Base-by-base conservation (phyloP, 495 filamentous ascomycete genomes). In the Aspergillus coremiiformis region DNA sequence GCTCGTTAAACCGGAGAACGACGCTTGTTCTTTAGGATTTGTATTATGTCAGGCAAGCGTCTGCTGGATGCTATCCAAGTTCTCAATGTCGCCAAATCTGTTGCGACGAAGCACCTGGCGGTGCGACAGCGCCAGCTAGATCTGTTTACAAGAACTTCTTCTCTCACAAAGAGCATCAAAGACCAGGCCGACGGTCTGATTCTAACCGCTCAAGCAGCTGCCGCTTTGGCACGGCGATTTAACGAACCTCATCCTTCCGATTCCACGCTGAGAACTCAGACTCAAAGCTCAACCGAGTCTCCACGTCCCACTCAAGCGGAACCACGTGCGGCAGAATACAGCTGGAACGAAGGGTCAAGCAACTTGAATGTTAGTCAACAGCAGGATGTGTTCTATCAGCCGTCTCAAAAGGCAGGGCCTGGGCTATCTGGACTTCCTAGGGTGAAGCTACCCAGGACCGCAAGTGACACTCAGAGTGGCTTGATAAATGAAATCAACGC, bases 1-100 rank as follows among this genome's bases (percentile, higher is more conserved):
- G 6, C 35, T 33, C 44, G 4, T 20, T 41, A 20, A 17, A 21
- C 37, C 37, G 17, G 37, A 19, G 17, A n/a, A 41, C 37, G 5
- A 41, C 37, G 37, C 56, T 51, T 50, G 44, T 30, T 49, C 33
- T 56, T 41, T 58, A 51, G n/a, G 44, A 44, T 26, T 52, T 55
- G 21, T 35, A 69, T 52, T 42, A 87, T 89, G 85, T 79, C 83
- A 56, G 84, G 83, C 49, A 80, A 76, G 65, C 78, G 83, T 53
- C 71, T 95, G 45, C 73, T 95, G 51, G 91, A 96, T 72, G 78
- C 85, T 54, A 82, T 86, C 52, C 84, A 86, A 54, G 75, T 96
- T 33, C 78, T 86, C 62, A 84, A 81, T 73, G 91, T 87, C 62
- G 84, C 89, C 51, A 81, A 82, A 41, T 77, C 82, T 9, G 78